Percentiles rank a stretch among this genome's conserved stretches.
Evolutionary conservation across 768 basidiomycete genomes (phyloP).

Genomic region (Kwoniella pini): DNA sequence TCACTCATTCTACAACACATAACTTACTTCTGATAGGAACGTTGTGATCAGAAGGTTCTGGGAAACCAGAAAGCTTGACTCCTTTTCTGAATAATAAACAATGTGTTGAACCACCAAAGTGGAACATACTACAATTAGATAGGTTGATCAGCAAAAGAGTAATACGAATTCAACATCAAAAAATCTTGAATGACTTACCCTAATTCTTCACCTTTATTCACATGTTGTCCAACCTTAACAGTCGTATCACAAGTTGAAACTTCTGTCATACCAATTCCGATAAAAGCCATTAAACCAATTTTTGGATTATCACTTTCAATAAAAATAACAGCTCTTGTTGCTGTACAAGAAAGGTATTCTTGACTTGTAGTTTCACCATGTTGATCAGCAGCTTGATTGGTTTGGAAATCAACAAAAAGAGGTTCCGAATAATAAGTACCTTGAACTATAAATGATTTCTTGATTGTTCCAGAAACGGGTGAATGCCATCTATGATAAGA

Average conservation of each 20-base stretch:
- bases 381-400: conserved; percentile 49
- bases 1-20: conserved; percentile 46
- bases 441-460: conserved; percentile 58
- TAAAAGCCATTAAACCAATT: conserved; percentile 64
- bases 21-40: conserved; percentile 53
- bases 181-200: conserved; percentile 52
- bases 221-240: conserved; percentile 58
- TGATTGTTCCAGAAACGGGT: conserved; percentile 60
- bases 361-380: conserved; percentile 48
- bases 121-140: conserved; percentile 56
- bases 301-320: conserved; percentile 61
- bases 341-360: conserved; percentile 58
- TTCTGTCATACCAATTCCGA: conserved; percentile 66
- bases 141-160: background rate
- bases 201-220: conserved; percentile 63
- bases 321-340: conserved; percentile 62
- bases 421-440: conserved; percentile 55
- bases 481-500: conserved; percentile 68
- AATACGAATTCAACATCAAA: background rate
- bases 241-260: conserved; percentile 64
- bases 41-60: conserved; percentile 45
- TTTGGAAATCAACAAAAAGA: conserved; percentile 56
- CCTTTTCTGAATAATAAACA: conserved; percentile 59
- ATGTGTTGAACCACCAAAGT: conserved; percentile 65
- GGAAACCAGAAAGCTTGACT: conserved; percentile 53